A percentile compares a stretch with the other conserved stretches of the same genome.
phyloP scores from a whole-genome alignment of 2,329 filamentous ascomycete species.

The Venturia pyrina region DNA sequence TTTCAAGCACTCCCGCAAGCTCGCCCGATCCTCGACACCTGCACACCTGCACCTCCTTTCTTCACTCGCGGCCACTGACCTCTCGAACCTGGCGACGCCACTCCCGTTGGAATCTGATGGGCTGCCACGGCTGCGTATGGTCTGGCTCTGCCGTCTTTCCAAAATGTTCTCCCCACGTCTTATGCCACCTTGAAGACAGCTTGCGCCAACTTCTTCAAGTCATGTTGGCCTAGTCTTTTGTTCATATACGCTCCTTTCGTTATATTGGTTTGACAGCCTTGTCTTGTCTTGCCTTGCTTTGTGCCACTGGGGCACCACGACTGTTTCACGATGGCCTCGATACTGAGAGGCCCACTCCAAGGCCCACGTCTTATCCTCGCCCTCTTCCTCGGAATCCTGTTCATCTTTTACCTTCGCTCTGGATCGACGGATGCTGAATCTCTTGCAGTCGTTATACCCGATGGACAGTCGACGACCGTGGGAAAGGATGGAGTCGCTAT shows the following conservation, averaged over 20 bases:
- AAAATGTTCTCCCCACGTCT: background rate
- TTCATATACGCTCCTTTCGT: background rate
- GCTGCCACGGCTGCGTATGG: background rate
- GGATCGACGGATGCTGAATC: background rate
- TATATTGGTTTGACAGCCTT: background rate
- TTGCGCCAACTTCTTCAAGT: background rate
- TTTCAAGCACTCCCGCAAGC: background rate
- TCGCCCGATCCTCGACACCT: background rate
- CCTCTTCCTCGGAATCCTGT: conserved; percentile 4
- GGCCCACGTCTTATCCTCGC: conserved; percentile 9
- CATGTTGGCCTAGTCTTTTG: background rate
- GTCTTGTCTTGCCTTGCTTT: background rate
- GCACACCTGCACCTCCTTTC: background rate
- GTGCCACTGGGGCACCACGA: background rate
- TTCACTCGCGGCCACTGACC: background rate
- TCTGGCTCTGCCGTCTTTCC: background rate
- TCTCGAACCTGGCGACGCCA: background rate
- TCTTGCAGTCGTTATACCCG: background rate
- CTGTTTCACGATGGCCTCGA: background rate
- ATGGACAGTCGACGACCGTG: background rate
- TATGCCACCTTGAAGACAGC: background rate
- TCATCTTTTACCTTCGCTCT: conserved; percentile 10
- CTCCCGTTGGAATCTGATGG: background rate
- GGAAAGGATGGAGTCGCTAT: background rate
- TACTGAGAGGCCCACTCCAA: conserved; percentile 7